Base-by-base conservation (phyloP, 2,329 filamentous ascomycete species). In the Cordyceps militaris region DNA sequence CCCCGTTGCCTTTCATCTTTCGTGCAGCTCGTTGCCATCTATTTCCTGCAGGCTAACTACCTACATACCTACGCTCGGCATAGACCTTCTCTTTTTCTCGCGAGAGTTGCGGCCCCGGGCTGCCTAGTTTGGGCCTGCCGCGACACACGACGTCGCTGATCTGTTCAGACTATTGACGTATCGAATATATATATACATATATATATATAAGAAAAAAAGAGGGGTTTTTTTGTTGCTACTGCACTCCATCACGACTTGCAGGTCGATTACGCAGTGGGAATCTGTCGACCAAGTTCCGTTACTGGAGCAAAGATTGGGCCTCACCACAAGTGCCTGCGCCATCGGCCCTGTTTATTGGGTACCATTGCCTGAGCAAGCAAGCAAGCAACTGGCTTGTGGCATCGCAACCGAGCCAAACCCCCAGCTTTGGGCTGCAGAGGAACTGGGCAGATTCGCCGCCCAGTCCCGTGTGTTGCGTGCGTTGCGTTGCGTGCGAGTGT, bases 251-350 rank as follows among this genome's bases (percentile, higher is more conserved):
- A 24, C 28, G 14, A 26, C 23, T 36, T 56, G 53, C 53, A 56
- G 42, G 24, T 48, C 53, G 44, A 56, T 56, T 55, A 36, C 52
- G 52, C 52, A 55, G 30, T 46, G 26, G 52, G 21, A 56, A 56
- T 48, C 43, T 48, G 23, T 26, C 34, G 23, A 49, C 44, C 10
- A 28, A 19, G 23, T 49, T 14, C 24, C 32, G 42, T 48, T 42
- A 49, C 44, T 49, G 44, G 44, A 40, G 44, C 44, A 56, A 49
- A 48, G 24, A 56, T 56, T 56, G 53, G 53, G 53, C 43, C 53
- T 47, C 43, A 54, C 52, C 43, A 38, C 30, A 24, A 47, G 43
- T 55, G 43, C 52, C 42, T 46, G 52, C 43, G 52, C 51, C 40
- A 36, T 46, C 32, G 26, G 21, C 21, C n/a, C 32, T 47, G 42